phyloP scores from a whole-genome alignment of 2,329 filamentous ascomycete genomes.

The Colletotrichum sp. region DNA sequence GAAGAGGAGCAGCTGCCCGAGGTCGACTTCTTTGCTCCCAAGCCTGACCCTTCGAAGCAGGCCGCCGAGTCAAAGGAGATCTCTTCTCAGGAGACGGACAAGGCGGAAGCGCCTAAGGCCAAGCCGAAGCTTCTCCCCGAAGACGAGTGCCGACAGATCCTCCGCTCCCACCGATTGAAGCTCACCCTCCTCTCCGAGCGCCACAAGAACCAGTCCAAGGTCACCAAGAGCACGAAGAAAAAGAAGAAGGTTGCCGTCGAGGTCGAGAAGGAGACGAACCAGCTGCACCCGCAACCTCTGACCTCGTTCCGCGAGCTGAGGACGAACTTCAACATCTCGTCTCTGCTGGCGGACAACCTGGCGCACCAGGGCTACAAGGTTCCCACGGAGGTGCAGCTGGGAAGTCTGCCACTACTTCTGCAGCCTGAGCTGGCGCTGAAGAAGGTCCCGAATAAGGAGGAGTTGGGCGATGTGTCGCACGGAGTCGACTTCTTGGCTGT shows the following conservation, averaged over 20 bases:
- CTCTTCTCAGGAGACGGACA: slow-evolving; percentile 24
- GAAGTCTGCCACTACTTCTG: slow-evolving; percentile 79
- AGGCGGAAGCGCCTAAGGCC: slow-evolving; percentile 29
- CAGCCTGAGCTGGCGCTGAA: slow-evolving; percentile 55
- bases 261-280: slow-evolving; percentile 59
- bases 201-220: slow-evolving; percentile 43
- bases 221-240: slow-evolving; percentile 58
- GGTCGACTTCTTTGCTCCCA: slow-evolving; percentile 65
- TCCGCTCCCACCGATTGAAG: slow-evolving; percentile 85
- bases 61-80: slow-evolving; percentile 24
- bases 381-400: slow-evolving; percentile 94
- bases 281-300: slow-evolving; percentile 81
- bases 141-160: slow-evolving; percentile 74
- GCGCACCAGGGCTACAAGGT: slow-evolving; percentile 82
- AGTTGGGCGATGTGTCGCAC: slow-evolving; percentile 31
- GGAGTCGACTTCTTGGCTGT: slow-evolving; percentile 81
- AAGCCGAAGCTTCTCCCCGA: slow-evolving; percentile 58
- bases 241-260: slow-evolving; percentile 45
- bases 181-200: slow-evolving; percentile 73
- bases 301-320: slow-evolving; percentile 77
- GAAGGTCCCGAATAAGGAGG: slow-evolving; percentile 37
- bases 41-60: slow-evolving; percentile 31
- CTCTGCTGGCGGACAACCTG: slow-evolving; percentile 78
- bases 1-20: slow-evolving; percentile 45
- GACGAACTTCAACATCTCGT: slow-evolving; percentile 74